Base-by-base conservation (phyloP, 805 yeast species). In the Torulaspora franciscae region DNA sequence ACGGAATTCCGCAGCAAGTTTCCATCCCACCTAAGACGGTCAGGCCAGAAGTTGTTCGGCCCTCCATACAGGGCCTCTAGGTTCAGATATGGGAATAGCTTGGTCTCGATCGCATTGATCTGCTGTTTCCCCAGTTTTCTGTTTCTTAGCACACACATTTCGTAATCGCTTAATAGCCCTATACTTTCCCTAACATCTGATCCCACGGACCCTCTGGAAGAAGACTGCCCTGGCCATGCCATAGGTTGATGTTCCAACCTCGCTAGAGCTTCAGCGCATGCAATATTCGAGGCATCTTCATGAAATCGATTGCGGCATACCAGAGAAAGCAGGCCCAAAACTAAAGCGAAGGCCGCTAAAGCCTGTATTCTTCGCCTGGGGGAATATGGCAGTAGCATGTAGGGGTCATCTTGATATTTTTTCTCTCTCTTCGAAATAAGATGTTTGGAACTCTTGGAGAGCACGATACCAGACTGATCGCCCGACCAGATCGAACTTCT, bases 11-110 rank as follows among this genome's bases (percentile, higher is more conserved):
- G 24, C 17, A 40, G 27, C 14, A 29, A 22, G 13, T 40, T 37
- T 7, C 49, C 49, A 32, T 45, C 35, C 46, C 46, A 45, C 14
- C 51, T 48, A 13, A 42, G 22, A 22, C 30, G 38, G 5, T 25
- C 26, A 6, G 48, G 51, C 51, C 51, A 48, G n/a, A 48, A 48
- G 10, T 35, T 23, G 8, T 10, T n/a, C n/a, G 32, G 38, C 8
- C 37, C 24, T 9, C 22, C 23, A n/a, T 11, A 9, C 15, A 48
- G 41, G 7, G 11, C 13, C 19, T 45, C 43, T 9, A 48, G 30
- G 22, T 48, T 22, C 26, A 48, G 23, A 26, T 48, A 48, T 5
- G 51, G 51, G 23, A 48, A 48, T 3, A 48, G 38, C 37, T 10
- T 22, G n/a, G 14, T 23, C 15, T 48, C 35, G 3, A 48, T 25